Evolutionary conservation across 108 stramenopile species (phyloP).

Genomic region (Fragilaria crotonensis): DNA sequence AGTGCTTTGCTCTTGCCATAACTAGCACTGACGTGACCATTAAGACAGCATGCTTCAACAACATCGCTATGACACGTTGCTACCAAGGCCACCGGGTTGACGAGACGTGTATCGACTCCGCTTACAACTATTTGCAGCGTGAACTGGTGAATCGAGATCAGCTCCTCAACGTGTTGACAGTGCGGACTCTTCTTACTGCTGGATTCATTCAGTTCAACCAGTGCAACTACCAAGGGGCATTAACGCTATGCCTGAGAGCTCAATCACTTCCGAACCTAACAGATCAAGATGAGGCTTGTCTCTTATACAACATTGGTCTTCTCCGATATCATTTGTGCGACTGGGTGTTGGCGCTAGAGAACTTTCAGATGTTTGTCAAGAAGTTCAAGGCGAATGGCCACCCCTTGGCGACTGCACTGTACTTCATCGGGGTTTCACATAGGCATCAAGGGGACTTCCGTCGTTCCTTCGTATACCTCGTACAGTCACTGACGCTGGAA

Average conservation of each 20-base stretch:
- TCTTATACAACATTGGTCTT: neutral
- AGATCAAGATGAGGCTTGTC: neutral
- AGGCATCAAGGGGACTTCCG: neutral
- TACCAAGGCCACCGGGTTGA: neutral
- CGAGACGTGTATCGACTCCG: too few relatives aligned
- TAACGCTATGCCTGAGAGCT: neutral
- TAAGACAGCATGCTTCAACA: neutral
- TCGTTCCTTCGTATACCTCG: neutral
- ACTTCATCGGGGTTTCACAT: neutral
- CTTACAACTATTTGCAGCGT: neutral
- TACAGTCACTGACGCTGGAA: neutral
- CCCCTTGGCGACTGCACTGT: neutral
- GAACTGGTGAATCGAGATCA: neutral
- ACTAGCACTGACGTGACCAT: neutral
- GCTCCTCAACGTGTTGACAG: neutral
- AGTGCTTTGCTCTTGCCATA: neutral
- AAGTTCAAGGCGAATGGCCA: neutral
- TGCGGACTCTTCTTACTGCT: neutral
- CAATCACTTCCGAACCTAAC: neutral
- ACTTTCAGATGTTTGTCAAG: neutral
- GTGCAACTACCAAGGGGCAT: neutral
- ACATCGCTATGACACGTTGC: neutral
- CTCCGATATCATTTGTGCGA: neutral
- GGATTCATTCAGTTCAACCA: neutral
- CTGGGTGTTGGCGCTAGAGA: neutral